Base-by-base conservation (phyloP, 2,329 filamentous ascomycete genomes). In the Cladophialophora psammophila region DNA sequence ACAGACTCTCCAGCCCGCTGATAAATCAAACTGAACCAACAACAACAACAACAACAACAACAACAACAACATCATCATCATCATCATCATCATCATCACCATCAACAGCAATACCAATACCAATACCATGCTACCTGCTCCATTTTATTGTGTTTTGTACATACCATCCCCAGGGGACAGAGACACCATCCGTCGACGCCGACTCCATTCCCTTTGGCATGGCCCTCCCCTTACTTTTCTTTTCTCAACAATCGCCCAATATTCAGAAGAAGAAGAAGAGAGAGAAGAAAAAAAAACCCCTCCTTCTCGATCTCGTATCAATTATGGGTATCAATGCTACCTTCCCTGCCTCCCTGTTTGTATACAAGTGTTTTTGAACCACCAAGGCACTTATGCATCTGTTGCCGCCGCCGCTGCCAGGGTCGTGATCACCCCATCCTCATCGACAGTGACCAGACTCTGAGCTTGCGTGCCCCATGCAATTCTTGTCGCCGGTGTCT, bases 391-490 rank as follows among this genome's bases (percentile, higher is more conserved):
- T 10, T 38, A 48, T 60, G 42, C 56, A 20, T 59, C 63, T 42
- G 66, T 57, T 7, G 34, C 40, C 26, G 26, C 40, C 26, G 40
- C 53, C 15, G 60, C 53, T 12, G 60, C 57, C 54, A 66, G 59
- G 6, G 42, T 66, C 66, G 87, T 92, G 61, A 98, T 80, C 54
- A 88, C 86, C 15, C 94, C 94, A 58, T 94, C 90, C 15, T 81
- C 83, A 74, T 91, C 92, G 70, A 96, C 84, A 18, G 90, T 86
- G 60, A 97, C 83, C 73, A 98, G 82, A 73, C 88, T 90, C 78
- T 88, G 89, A 10, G 91, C 94, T 58, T 87, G 85, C 31, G 85
- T 81, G 7, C 92, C 93, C 94, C 94, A 99, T 68, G 86, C 84
- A 56, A 96, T 84, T 20, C 90, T 88, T 35, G 90, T 87, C 0